A percentile compares a stretch with the other conserved stretches of the same genome.
Evolutionary conservation across 345 rosid species (phyloP).

Genomic region (Gossypium australe): DNA sequence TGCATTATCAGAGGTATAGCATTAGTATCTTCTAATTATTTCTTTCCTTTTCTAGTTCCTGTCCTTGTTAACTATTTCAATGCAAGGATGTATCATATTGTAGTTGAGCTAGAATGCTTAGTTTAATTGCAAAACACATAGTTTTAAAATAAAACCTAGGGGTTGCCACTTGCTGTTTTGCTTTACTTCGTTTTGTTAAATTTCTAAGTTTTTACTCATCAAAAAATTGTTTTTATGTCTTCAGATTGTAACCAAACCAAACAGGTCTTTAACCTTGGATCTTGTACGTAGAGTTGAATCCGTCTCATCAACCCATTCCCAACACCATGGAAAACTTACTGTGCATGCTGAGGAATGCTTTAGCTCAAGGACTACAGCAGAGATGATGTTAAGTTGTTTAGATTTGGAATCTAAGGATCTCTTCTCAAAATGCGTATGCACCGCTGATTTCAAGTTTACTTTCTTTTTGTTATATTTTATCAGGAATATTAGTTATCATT

Average conservation of each 20-base stretch:
- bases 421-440: slow-evolving; percentile 75
- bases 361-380: slow-evolving; percentile 34
- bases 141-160: background rate
- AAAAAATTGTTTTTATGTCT: slow-evolving; percentile 6
- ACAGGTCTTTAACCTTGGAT: slow-evolving; percentile 45
- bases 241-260: slow-evolving; percentile 53
- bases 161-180: background rate
- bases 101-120: background rate
- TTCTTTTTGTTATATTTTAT: slow-evolving; percentile 2
- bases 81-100: background rate
- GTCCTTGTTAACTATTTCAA: background rate
- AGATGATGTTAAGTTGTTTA: too few relatives aligned
- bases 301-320: slow-evolving; percentile 30
- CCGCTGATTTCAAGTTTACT: slow-evolving; percentile 13
- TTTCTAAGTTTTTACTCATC: background rate
- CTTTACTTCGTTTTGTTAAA: background rate
- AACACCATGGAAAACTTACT: slow-evolving; percentile 49
- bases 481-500: slow-evolving; percentile 9
- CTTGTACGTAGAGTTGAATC: slow-evolving; percentile 52
- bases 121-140: background rate
- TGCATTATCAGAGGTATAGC: slow-evolving; percentile 54
- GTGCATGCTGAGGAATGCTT: slow-evolving; percentile 82
- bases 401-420: slow-evolving; percentile 18
- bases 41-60: background rate
- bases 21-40: background rate